Percentiles rank a stretch among this genome's conserved stretches.
These are phyloP conservation scores for Globisporangium middletonii DNA, from an alignment of 352 stramenopile genomes.

Conservation along the genomic window DNA sequence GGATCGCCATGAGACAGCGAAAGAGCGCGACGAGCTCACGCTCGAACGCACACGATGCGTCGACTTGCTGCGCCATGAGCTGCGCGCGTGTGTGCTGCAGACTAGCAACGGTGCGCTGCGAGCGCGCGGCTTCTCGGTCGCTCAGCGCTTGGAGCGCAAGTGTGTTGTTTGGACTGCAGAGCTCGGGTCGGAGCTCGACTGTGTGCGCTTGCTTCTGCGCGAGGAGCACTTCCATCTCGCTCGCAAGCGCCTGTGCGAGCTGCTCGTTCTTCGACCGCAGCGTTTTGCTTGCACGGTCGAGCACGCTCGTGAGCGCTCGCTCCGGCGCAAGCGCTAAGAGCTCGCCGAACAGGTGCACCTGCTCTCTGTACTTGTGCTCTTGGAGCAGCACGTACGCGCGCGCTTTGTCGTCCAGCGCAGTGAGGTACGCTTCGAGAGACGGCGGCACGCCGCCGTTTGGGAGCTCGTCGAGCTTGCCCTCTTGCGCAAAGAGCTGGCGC, in stretches of 20 bases:
- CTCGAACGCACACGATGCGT: slow-evolving; percentile 36
- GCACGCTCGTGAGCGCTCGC: slow-evolving; percentile 32
- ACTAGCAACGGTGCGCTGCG: slow-evolving; percentile 20
- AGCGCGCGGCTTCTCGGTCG: slow-evolving; percentile 40
- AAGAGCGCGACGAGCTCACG: slow-evolving; percentile 40
- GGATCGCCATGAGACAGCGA: slow-evolving; percentile 30
- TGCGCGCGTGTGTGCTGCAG: slow-evolving; percentile 25
- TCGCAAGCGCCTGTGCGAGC: slow-evolving; percentile 20
- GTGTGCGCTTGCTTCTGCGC: slow-evolving; percentile 41
- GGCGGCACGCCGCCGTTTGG: slow-evolving; percentile 47
- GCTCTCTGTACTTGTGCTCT: slow-evolving; percentile 46
- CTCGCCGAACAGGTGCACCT: slow-evolving; percentile 55
- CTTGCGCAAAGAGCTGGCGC: slow-evolving; percentile 40
- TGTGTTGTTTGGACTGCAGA: slow-evolving; percentile 70
- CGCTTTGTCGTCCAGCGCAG: slow-evolving; percentile 55
- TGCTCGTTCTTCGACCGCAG: slow-evolving; percentile 12
- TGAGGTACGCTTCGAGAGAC: slow-evolving; percentile 72
- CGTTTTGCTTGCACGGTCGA: slow-evolving; percentile 21
- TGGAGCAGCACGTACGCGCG: slow-evolving; percentile 42
- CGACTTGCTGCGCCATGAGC: slow-evolving; percentile 28
- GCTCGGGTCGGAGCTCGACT: slow-evolving; percentile 51
- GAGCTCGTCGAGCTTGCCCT: slow-evolving; percentile 67
- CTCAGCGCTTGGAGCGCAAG: slow-evolving; percentile 45
- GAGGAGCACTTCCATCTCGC: slow-evolving; percentile 33
- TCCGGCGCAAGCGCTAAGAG: slow-evolving; percentile 48